phyloP scores from a whole-genome alignment of 805 yeast genomes.

The Isabelozyma rhagii region DNA sequence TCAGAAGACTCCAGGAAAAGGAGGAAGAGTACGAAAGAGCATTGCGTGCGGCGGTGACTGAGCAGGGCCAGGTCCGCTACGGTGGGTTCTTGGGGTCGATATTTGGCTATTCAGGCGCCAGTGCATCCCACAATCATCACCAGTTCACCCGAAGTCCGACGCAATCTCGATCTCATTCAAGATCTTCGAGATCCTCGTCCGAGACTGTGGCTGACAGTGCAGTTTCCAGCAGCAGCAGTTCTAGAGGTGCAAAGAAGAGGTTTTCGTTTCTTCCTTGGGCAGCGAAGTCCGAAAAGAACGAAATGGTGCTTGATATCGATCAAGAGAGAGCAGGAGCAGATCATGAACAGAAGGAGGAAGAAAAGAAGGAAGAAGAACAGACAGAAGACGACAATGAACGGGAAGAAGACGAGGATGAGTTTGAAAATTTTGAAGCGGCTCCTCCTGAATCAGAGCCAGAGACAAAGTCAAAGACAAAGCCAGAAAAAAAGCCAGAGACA shows the following conservation, averaged over 20 bases:
- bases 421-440: background rate
- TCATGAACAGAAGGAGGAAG: background rate
- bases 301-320: background rate
- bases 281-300: background rate
- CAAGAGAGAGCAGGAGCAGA: background rate
- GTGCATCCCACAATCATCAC: constrained; percentile 1
- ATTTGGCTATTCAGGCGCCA: constrained; percentile 19
- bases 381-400: constrained; percentile 1
- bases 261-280: background rate
- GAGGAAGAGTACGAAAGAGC: constrained; percentile 38
- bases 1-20: constrained; percentile 30
- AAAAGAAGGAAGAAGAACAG: background rate
- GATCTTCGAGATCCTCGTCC: background rate
- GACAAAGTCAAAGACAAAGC: background rate
- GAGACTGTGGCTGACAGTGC: background rate
- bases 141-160: background rate
- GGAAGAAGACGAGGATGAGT: background rate
- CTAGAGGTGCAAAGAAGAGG: background rate
- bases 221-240: background rate
- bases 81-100: constrained; percentile 29
- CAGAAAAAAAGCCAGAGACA: background rate
- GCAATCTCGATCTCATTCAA: background rate
- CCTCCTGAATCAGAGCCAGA: background rate
- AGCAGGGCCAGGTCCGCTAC: constrained; percentile 15
- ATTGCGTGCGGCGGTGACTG: constrained; percentile 23